These are phyloP conservation scores for Capsaspora owczarzaki DNA, from an alignment of 78 protist genomes.

Conservation along the genomic window DNA sequence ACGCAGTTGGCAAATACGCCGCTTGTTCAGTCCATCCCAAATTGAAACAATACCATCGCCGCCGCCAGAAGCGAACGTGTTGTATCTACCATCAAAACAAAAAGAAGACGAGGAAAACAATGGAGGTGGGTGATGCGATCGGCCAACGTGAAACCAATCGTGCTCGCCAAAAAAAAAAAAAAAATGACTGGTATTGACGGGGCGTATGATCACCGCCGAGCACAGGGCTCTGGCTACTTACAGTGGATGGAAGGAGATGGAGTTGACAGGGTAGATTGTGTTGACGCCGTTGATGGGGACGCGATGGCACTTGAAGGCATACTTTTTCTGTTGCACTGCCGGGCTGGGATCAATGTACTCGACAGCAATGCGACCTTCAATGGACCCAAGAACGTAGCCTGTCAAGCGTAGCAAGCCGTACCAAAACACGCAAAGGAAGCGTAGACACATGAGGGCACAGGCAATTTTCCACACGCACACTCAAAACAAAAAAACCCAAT, in stretches of 20 bases:
- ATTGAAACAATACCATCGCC: constrained; percentile 79
- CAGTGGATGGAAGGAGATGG: constrained; percentile 82
- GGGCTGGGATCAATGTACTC: constrained; percentile 67
- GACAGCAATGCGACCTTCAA: constrained; percentile 86
- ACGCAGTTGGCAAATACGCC: constrained; percentile 44
- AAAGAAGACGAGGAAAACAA: not conserved
- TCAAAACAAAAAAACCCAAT: not conserved
- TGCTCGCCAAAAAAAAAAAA: not conserved
- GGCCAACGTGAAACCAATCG: not conserved
- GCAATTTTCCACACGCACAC: not conserved
- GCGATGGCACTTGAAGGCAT: constrained; percentile 92
- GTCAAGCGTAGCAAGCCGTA: no score
- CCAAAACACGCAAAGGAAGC: not conserved
- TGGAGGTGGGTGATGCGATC: not conserved
- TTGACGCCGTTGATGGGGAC: constrained; percentile 18
- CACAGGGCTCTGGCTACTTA: not conserved
- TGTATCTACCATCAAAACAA: constrained; percentile 19
- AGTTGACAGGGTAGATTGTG: constrained; percentile 82
- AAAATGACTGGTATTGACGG: not conserved
- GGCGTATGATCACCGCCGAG: not conserved
- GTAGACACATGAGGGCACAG: not conserved
- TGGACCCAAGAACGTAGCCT: constrained; percentile 72
- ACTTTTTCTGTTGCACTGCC: constrained; percentile 50
- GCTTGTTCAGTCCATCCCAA: constrained; percentile 80
- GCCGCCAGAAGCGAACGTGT: constrained; percentile 95